A percentile compares a stretch with the other conserved stretches of the same genome.
Conservation (phyloP, 2,329 filamentous ascomycete genomes). For the Fusarium mundagurra region DNA sequence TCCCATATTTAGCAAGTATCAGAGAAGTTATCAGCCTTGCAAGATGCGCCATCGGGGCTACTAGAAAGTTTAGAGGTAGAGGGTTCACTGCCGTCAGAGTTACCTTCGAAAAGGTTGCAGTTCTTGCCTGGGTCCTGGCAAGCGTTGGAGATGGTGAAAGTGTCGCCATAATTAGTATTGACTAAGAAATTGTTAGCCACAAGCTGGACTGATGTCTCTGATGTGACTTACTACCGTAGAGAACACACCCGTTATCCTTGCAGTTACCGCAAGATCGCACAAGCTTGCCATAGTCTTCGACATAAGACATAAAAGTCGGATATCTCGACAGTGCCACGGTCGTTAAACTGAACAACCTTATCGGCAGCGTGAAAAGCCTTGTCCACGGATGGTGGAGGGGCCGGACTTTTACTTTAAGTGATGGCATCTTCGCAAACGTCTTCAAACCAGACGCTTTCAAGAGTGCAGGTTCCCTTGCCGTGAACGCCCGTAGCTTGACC, state of each 20-base stretch:
- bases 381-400: too few relatives aligned
- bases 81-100: slow-evolving; percentile 31
- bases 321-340: slow-evolving; percentile 27
- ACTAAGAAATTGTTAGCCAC: background rate
- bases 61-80: slow-evolving; percentile 31
- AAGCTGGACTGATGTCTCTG: too few relatives aligned
- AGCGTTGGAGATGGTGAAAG: slow-evolving; percentile 34
- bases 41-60: slow-evolving; percentile 32
- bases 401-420: too few relatives aligned
- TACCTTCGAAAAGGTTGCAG: slow-evolving; percentile 33
- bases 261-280: slow-evolving; percentile 58
- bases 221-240: slow-evolving; percentile 30
- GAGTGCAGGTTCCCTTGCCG: too few relatives aligned
- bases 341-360: background rate
- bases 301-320: slow-evolving; percentile 38
- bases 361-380: background rate
- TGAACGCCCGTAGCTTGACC: background rate
- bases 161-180: slow-evolving; percentile 42
- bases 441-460: too few relatives aligned
- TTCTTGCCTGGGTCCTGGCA: slow-evolving; percentile 36
- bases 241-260: slow-evolving; percentile 32
- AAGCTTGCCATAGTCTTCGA: slow-evolving; percentile 57
- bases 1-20: slow-evolving; percentile 21
- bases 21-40: slow-evolving; percentile 21
- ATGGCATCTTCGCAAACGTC: too few relatives aligned